A percentile compares a stretch with the other conserved stretches of the same genome.
Conservation (phyloP, 2,329 filamentous ascomycete species). For the Alternaria consortialis region DNA sequence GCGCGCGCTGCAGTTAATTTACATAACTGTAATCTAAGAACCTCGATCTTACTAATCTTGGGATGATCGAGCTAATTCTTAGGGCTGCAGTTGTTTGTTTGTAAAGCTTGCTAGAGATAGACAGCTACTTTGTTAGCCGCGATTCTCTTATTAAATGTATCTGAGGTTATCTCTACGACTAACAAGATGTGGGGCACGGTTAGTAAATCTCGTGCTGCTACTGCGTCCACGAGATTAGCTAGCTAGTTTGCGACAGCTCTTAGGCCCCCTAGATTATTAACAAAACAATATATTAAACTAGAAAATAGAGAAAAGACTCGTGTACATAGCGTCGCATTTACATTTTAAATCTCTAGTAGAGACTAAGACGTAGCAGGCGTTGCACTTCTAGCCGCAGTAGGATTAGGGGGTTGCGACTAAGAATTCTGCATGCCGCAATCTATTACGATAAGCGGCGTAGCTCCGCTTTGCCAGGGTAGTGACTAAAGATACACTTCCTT, state of each 20-base stretch:
- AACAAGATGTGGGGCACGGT: slow-evolving; percentile 28
- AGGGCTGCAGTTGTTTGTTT: background rate
- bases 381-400: background rate
- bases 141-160: slow-evolving; percentile 26
- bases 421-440: slow-evolving; percentile 6
- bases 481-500: slow-evolving; percentile 10
- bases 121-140: background rate
- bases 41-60: slow-evolving; percentile 9
- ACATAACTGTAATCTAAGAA: slow-evolving; percentile 6
- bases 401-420: background rate
- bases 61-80: background rate
- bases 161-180: slow-evolving; percentile 31
- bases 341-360: background rate
- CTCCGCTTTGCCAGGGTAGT: background rate
- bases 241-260: slow-evolving; percentile 3
- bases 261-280: slow-evolving; percentile 1
- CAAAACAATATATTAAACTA: slow-evolving; percentile 10
- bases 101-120: background rate
- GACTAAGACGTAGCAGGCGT: background rate
- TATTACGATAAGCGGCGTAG: background rate
- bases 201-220: background rate
- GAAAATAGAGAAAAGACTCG: slow-evolving; percentile 6
- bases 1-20: slow-evolving; percentile 1
- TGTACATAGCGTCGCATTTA: background rate
- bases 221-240: background rate